phyloP scores from a whole-genome alignment of 2,329 filamentous ascomycete species.

The Paecilomyces variotii region DNA sequence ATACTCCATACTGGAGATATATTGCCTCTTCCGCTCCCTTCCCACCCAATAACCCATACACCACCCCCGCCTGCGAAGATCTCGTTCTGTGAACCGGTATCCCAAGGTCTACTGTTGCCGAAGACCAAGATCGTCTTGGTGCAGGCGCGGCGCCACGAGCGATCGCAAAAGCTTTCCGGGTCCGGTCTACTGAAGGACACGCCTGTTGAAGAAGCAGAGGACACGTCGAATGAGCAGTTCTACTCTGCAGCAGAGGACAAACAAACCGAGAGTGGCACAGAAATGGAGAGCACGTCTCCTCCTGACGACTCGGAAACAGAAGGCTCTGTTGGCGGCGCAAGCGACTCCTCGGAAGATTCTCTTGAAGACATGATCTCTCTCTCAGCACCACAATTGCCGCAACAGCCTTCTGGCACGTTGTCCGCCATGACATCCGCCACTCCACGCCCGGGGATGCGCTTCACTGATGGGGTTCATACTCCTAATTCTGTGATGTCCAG shows the following conservation, averaged over 20 bases:
- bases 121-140: constrained; percentile 74
- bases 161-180: constrained; percentile 38
- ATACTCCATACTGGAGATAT: constrained; percentile 80
- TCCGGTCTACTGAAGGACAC: constrained; percentile 53
- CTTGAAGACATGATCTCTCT: constrained; percentile 91
- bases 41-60: constrained; percentile 80
- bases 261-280: constrained; percentile 32
- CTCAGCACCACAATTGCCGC: constrained; percentile 66
- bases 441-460: constrained; percentile 64
- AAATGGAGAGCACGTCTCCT: constrained; percentile 47
- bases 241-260: constrained; percentile 85
- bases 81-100: constrained; percentile 86
- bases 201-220: constrained; percentile 57
- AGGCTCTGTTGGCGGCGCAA: constrained; percentile 43
- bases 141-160: constrained; percentile 44
- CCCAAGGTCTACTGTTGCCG: constrained; percentile 71
- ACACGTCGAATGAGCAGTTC: constrained; percentile 84
- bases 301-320: constrained; percentile 57
- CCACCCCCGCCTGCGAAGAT: constrained; percentile 79
- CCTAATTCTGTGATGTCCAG: constrained; percentile 85
- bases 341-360: constrained; percentile 84
- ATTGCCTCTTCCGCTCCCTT: constrained; percentile 64
- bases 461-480: constrained; percentile 66
- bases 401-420: constrained; percentile 69
- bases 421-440: constrained; percentile 75